Evolutionary conservation across 192 early-diverging fungal species (phyloP).

Genomic region (Entrophospora sp.): DNA sequence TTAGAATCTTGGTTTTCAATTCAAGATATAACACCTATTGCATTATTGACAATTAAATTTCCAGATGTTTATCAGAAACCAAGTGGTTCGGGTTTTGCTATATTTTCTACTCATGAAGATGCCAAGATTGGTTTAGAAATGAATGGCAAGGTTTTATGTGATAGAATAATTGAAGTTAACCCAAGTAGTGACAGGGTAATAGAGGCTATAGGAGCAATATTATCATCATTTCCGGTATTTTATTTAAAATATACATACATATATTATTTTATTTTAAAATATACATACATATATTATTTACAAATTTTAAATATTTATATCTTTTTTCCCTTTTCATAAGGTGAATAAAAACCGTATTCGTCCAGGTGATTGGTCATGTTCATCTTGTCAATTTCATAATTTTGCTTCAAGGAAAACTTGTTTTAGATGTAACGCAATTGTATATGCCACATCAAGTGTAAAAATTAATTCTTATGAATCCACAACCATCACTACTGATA

Average conservation of each 20-base stretch:
- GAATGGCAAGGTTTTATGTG: conserved; percentile 52
- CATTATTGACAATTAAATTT: conserved; percentile 53
- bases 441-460: too few species aligned
- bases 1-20: conserved; percentile 51
- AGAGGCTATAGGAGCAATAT: conserved; percentile 44
- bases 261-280: background rate
- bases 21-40: conserved; percentile 41
- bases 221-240: conserved; percentile 51
- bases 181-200: conserved; percentile 53
- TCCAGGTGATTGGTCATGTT: conserved; percentile 71
- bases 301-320: too few species aligned
- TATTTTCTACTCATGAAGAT: conserved; percentile 58
- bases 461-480: too few species aligned
- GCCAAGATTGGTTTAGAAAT: conserved; percentile 50
- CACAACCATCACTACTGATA: too few species aligned
- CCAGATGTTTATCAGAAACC: conserved; percentile 48
- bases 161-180: conserved; percentile 51
- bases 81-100: conserved; percentile 54
- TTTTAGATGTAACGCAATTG: conserved; percentile 55
- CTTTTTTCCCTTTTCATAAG: conserved; percentile 10
- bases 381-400: conserved; percentile 62
- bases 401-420: conserved; percentile 57
- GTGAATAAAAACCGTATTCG: conserved; percentile 34
- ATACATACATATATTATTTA: too few species aligned
- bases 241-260: too few species aligned